Evolutionary conservation across 768 basidiomycete species (phyloP), one percentile per base, ranked within the genome.

Genomic region (Fomitopsis serialis): DNA sequence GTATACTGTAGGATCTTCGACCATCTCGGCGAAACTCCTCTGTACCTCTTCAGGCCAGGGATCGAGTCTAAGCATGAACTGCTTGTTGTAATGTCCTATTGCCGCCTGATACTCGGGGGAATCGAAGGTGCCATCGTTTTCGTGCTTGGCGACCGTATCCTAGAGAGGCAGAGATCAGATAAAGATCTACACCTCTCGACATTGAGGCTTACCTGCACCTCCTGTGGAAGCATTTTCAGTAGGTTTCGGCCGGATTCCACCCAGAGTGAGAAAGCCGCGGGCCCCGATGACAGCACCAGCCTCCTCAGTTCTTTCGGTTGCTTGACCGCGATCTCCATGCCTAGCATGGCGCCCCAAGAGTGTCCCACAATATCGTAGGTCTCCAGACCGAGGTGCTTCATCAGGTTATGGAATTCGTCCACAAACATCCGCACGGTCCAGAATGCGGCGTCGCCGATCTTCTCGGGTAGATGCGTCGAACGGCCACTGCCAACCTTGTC

Each of bases 271-370:
- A 76, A 73, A 6, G 73, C 71, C 17, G 79, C 73, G 1, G 77
- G 75, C 0, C 76, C 65, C 48, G 77, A 67, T 24, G 72, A 59
- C 24, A 82, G 57, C 27, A 84, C 57, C 29, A 82, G 70, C 43
- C 69, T 71, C 56, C 70, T 69, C 47, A 58, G 32, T 21, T 56
- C 3, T 79, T 77, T 22, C 32, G 80, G 80, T 19, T 70, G 73
- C 34, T 15, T 15, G 9, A 19, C 19, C 19, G 21, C 45, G 24
- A 46, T 13, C 34, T 75, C 70, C 6, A 68, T 56, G 0, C 67
- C 78, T 9, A 83, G 68, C 66, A 79, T 80, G 1, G 75, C 81
- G 13, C 82, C 82, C 80, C 80, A 81, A 2, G 78, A 80, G 46
- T 83, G 81, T 0, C 82, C 82, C 1, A 74, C 56, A 1, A 83